Conservation (phyloP, 1,139 yeast genomes). For the Suhomyces bokatorum region DNA sequence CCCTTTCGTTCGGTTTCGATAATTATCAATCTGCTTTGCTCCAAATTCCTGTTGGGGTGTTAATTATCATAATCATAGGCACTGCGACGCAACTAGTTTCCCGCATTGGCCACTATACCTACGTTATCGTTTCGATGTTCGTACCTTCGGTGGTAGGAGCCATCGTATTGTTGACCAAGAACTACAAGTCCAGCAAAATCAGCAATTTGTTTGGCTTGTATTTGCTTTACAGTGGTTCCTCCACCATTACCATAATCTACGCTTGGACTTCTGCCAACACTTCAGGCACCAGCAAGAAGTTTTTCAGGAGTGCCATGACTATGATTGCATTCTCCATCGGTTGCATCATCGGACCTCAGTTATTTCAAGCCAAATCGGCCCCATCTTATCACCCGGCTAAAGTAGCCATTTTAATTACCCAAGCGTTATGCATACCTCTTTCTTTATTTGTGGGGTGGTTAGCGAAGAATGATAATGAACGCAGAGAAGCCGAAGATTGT, state of each 20-base stretch:
- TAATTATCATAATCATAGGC: slow-evolving; percentile 36
- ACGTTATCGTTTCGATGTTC: slow-evolving; percentile 32
- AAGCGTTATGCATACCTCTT: slow-evolving; percentile 33
- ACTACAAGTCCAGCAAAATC: slow-evolving; percentile 22
- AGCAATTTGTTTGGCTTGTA: slow-evolving; percentile 41
- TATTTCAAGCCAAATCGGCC: slow-evolving; percentile 31
- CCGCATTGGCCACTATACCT: slow-evolving; percentile 28
- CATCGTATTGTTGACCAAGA: slow-evolving; percentile 30
- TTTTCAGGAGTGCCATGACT: slow-evolving; percentile 18
- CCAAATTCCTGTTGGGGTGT: slow-evolving; percentile 42
- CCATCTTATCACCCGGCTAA: slow-evolving; percentile 40
- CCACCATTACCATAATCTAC: slow-evolving; percentile 20
- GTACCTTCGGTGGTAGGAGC: slow-evolving; percentile 40
- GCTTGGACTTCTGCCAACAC: slow-evolving; percentile 21
- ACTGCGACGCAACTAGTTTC: slow-evolving; percentile 34
- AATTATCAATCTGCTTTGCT: slow-evolving; percentile 36
- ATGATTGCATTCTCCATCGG: slow-evolving; percentile 40
- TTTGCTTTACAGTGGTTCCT: slow-evolving; percentile 30
- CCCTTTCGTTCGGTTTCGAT: slow-evolving; percentile 38
- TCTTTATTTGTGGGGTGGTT: slow-evolving; percentile 28
- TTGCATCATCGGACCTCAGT: slow-evolving; percentile 41
- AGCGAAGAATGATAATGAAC: slow-evolving; percentile 27
- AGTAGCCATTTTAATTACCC: slow-evolving; percentile 34
- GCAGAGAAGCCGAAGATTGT: slow-evolving; percentile 22
- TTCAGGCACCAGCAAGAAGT: slow-evolving; percentile 21